Conservation (phyloP, 768 basidiomycete species). For the Rhodosporidiobolus odoratus region DNA sequence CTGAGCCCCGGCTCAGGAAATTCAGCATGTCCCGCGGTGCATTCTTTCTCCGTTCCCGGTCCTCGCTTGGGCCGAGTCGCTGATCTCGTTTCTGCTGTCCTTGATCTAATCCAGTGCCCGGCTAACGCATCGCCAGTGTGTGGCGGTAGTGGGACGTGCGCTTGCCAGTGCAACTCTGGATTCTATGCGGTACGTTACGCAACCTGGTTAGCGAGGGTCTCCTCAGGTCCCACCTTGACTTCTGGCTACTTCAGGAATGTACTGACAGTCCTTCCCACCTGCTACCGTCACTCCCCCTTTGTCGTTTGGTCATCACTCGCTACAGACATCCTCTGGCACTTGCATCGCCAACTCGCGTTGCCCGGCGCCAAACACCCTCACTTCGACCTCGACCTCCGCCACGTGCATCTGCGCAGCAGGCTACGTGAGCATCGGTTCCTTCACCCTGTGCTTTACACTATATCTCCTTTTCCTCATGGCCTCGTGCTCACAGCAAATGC, state of each 20-base stretch:
- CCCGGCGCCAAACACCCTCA: background rate
- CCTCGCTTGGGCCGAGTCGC: background rate
- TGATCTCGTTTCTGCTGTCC: background rate
- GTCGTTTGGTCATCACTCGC: too few relatives aligned
- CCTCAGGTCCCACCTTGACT: too few relatives aligned
- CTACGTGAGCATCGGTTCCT: too few relatives aligned
- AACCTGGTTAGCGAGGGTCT: too few relatives aligned
- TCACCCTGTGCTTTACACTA: background rate
- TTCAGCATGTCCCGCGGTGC: background rate
- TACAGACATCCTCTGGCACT: background rate
- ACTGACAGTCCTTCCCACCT: too few relatives aligned
- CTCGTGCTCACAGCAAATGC: too few relatives aligned
- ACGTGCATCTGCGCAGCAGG: constrained; percentile 8
- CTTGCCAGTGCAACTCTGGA: constrained; percentile 15
- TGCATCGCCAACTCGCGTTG: constrained; percentile 13
- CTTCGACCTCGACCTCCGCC: background rate
- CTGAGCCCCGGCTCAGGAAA: constrained; percentile 2
- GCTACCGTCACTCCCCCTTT: too few relatives aligned
- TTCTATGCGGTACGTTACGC: too few relatives aligned
- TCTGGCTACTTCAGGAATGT: too few relatives aligned
- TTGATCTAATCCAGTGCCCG: constrained; percentile 5
- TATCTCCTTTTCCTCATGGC: background rate
- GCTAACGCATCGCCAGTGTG: constrained; percentile 10
- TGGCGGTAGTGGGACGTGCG: constrained; percentile 3
- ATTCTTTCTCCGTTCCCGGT: background rate